Base-by-base conservation (phyloP, 192 early-diverging fungal species). In the Coemansia sp. region DNA sequence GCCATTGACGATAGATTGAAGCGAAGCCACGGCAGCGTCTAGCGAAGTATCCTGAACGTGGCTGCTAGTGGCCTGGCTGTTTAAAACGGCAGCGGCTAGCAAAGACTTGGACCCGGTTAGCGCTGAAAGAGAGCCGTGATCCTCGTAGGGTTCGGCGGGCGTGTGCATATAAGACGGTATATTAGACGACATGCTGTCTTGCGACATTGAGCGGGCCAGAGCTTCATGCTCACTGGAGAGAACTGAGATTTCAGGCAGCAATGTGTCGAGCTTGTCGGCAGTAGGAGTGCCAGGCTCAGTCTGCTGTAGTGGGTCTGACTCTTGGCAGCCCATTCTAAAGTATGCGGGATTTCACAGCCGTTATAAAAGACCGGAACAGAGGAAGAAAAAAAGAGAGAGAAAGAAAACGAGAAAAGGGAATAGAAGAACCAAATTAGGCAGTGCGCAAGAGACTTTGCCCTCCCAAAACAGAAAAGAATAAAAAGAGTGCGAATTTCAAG, bases 91-190 rank as follows among this genome's bases (percentile, higher is more conserved):
- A 34, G 55, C 12, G 13, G 55, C 27, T 34, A 58, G 29, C 55
- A 58, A 34, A 6, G 24, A 2, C 19, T 27, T 55, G 17, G 71
- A 56, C n/a, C 42, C 41, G 20, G 55, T 15, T 32, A 32, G 27
- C 55, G 29, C n/a, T 32, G 55, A 32, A n/a, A 56, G 29, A 31
- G 53, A 24, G 15, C 45, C 34, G n/a, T 67, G 61, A 42, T 66
- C 61, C 20, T 61, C 70, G 56, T 77, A 77, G 17, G 70, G 75
- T 67, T 77, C 75, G 34, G 75, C 66, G 1, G 75, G 75, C 12
- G 75, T 77, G 67, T 72, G 75, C 12, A 67, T 27, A 51, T 77
- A 77, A 10, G 75, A 77, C 6, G 48, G 58, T 9, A 61, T 67
- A 4, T 41, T 53, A 60, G 70, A 69, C 42, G 62, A 40, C 22